Base-by-base conservation (phyloP, 768 basidiomycete genomes). In the Leccinum disarticulatum region DNA sequence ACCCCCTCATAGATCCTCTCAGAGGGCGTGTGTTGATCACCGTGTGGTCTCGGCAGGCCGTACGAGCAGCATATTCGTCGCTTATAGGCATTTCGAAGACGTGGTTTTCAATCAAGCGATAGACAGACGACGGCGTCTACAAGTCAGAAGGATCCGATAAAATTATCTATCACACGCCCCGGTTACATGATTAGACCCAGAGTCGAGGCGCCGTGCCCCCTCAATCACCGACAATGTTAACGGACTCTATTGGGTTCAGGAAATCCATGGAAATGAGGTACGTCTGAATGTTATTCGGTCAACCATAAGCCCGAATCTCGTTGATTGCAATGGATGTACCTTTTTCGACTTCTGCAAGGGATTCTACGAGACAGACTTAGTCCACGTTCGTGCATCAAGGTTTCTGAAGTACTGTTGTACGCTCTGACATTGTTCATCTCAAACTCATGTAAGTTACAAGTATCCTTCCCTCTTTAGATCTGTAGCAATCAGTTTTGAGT, bases 31-130 rank as follows among this genome's bases (percentile, higher is more conserved):
- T 55, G 27, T 55, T 57, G 41, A 66, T 54, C 43, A 33, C 27
- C 17, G 25, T 59, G 46, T 67, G 65, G 28, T 61, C 52, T 52
- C 60, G 59, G 31, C 65, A 67, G 50, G 54, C 56, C n/a, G 65
- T 67, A n/a, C 60, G 55, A 17, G 65, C 58, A 27, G 65, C 62
- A 6, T 63, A 66, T 57, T 66, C 59, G 51, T 64, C 55, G 50
- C 33, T 66, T 25, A 67, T 41, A 47, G 62, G 62, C 66, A 66
- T 66, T 13, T 17, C 11, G 11, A 30, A 33, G 43, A 46, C 8
- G 43, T 46, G 43, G 43, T 2, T 17, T 19, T 17, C 8, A 22
- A 46, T 17, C 36, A 17, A 30, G 27, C 6, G 30, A 58, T 17
- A 28, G 46, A 47, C 0, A 6, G 46, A 22, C 17, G 19, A 10